Percentiles rank a stretch among this genome's conserved stretches.
phyloP scores from a whole-genome alignment of 345 rosid species.

The Arabidopsis suecica region DNA sequence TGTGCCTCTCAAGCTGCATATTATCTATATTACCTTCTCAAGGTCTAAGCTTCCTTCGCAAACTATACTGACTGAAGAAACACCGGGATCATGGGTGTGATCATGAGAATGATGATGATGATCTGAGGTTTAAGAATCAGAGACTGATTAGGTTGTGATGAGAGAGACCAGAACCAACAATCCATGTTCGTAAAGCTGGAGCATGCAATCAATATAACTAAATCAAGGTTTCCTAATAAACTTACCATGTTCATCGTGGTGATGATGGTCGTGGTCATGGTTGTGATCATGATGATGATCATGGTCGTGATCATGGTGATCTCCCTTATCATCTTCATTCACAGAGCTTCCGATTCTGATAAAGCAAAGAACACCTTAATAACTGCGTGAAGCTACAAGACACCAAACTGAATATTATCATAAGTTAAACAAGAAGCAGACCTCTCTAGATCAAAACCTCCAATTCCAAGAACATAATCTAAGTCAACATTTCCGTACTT shows the following conservation, averaged over 20 bases:
- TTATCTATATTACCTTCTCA: slow-evolving; percentile 73
- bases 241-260: slow-evolving; percentile 77
- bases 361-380: slow-evolving; percentile 24
- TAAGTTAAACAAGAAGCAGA: slow-evolving; percentile 43
- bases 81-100: slow-evolving; percentile 95
- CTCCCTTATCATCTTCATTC: slow-evolving; percentile 59
- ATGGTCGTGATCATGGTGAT: slow-evolving; percentile 54
- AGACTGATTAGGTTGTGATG: slow-evolving; percentile 26
- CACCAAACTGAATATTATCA: slow-evolving; percentile 24
- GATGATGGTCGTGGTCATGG: slow-evolving; percentile 57
- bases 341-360: slow-evolving; percentile 86
- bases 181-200: slow-evolving; percentile 9
- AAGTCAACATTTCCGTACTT: slow-evolving; percentile 88
- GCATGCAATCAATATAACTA: slow-evolving; percentile 2
- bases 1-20: background rate
- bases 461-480: slow-evolving; percentile 97
- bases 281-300: slow-evolving; percentile 50
- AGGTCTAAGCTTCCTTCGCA: slow-evolving; percentile 95
- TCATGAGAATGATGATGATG: slow-evolving; percentile 89
- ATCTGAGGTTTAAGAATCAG: slow-evolving; percentile 47
- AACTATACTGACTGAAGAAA: slow-evolving; percentile 91
- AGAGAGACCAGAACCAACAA: slow-evolving; percentile 7
- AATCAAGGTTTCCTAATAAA: slow-evolving; percentile 7
- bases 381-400: slow-evolving; percentile 26
- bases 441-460: slow-evolving; percentile 99